A percentile compares a stretch with the other conserved stretches of the same genome.
These are phyloP conservation scores for Tulasnella sp. DNA, from an alignment of 768 basidiomycete genomes.

Conservation along the genomic window DNA sequence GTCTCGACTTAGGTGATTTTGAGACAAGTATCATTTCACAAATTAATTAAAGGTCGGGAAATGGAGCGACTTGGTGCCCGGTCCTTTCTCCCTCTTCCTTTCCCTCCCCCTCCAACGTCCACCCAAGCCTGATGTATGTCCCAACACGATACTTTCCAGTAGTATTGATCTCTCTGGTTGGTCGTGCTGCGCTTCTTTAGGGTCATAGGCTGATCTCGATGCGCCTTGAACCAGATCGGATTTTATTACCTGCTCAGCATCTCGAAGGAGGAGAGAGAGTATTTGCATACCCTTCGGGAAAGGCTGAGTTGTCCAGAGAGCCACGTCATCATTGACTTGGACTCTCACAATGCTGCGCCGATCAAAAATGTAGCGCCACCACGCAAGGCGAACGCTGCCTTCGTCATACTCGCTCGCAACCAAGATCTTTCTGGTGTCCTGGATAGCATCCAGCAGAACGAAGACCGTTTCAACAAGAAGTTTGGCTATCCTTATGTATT, in stretches of 20 bases:
- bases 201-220: slow-evolving; percentile 18
- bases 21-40: no score
- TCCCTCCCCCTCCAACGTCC: no score
- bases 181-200: slow-evolving; percentile 23
- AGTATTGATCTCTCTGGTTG: slow-evolving; percentile 41
- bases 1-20: no score
- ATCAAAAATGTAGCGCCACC: slow-evolving; percentile 32
- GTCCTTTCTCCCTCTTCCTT: no score
- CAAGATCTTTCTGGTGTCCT: slow-evolving; percentile 51
- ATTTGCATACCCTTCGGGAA: slow-evolving; percentile 36
- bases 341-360: slow-evolving; percentile 34
- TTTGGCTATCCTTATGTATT: slow-evolving; percentile 76
- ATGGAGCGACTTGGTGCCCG: no score
- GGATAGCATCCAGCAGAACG: slow-evolving; percentile 64
- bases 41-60: no score
- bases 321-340: slow-evolving; percentile 52
- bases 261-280: slow-evolving; percentile 43
- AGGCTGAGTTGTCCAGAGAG: slow-evolving; percentile 33
- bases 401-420: slow-evolving; percentile 71
- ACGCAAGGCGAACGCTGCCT: slow-evolving; percentile 72
- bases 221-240: slow-evolving; percentile 40
- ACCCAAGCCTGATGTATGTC: slow-evolving; percentile 52
- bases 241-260: slow-evolving; percentile 50
- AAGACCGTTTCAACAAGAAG: slow-evolving; percentile 76
- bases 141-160: slow-evolving; percentile 52